phyloP scores from a whole-genome alignment of 192 early-diverging fungal species.

The Helicostylum pulchrum region DNA sequence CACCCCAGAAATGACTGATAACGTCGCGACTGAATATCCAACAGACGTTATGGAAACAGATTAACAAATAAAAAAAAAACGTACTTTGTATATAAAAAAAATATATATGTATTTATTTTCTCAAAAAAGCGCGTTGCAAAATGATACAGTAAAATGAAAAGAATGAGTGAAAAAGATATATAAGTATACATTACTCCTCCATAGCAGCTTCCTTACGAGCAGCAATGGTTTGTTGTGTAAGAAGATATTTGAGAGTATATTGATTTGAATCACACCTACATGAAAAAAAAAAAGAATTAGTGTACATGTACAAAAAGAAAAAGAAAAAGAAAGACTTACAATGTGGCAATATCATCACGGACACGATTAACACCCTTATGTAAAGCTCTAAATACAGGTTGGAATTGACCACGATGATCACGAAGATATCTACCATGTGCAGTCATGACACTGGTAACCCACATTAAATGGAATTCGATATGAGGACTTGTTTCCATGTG shows the following conservation, averaged over 20 bases:
- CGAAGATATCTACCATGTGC: slow-evolving; percentile 77
- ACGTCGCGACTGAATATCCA: too few species aligned
- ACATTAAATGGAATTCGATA: slow-evolving; percentile 86
- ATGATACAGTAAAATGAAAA: too few species aligned
- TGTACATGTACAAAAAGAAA: not conserved
- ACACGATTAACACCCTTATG: slow-evolving; percentile 64
- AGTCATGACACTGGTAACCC: slow-evolving; percentile 72
- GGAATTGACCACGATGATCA: slow-evolving; percentile 57
- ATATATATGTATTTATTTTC: too few species aligned
- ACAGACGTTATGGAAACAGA: too few species aligned
- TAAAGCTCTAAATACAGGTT: slow-evolving; percentile 75
- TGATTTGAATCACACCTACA: slow-evolving; percentile 79
- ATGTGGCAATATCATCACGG: slow-evolving; percentile 54
- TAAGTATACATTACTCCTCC: slow-evolving; percentile 10
- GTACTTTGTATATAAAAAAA: too few species aligned
- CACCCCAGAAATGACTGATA: too few species aligned
- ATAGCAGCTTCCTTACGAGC: slow-evolving; percentile 3
- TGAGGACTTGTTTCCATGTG: slow-evolving; percentile 79
- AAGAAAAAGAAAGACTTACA: slow-evolving; percentile 48
- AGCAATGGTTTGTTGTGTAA: slow-evolving; percentile 36
- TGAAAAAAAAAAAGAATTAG: slow-evolving; percentile 12
- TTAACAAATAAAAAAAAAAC: too few species aligned
- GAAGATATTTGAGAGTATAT: slow-evolving; percentile 67
- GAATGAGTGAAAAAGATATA: too few species aligned
- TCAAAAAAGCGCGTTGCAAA: too few species aligned